Conservation (phyloP, 768 basidiomycete genomes). For the Galerina marginata region DNA sequence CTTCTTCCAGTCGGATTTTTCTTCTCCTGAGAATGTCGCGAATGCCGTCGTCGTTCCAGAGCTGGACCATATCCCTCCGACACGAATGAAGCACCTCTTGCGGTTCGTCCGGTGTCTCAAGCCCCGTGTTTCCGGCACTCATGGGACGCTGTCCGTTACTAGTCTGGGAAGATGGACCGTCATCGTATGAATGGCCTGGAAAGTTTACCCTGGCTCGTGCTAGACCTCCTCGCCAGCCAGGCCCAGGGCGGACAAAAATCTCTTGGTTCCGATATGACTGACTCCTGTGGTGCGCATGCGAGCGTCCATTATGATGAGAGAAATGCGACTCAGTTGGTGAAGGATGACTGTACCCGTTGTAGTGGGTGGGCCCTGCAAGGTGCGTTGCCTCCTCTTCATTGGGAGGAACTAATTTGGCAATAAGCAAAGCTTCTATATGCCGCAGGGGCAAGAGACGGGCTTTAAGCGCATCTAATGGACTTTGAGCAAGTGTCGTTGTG, state of each 20-base stretch:
- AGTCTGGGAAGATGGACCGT: conserved; percentile 10
- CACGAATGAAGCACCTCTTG: conserved; percentile 65
- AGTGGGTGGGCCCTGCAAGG: conserved; percentile 32
- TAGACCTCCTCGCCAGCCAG: conserved; percentile 67
- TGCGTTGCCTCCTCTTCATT: conserved; percentile 65
- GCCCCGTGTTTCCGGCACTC: conserved; percentile 50
- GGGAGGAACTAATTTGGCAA: conserved; percentile 71
- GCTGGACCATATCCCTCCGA: conserved; percentile 63
- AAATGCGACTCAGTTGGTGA: conserved; percentile 26
- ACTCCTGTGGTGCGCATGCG: conserved; percentile 19
- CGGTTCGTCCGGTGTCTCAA: conserved; percentile 60
- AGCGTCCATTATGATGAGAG: conserved; percentile 16
- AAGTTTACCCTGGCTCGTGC: conserved; percentile 47
- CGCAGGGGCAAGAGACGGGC: conserved; percentile 68
- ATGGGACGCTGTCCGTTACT: conserved; percentile 36
- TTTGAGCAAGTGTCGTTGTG: conserved; percentile 27
- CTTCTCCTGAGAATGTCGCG: conserved; percentile 56
- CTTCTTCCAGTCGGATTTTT: conserved; percentile 72
- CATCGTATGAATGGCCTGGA: conserved; percentile 25
- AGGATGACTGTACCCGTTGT: conserved; percentile 19
- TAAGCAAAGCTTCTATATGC: conserved; percentile 71
- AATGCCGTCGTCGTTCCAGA: conserved; percentile 73
- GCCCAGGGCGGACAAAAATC: conserved; percentile 67
- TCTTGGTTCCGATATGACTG: conserved; percentile 48
- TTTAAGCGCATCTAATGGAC: conserved; percentile 60